These are phyloP conservation scores for Aspergillus baeticus DNA, from an alignment of 495 filamentous ascomycete species.

Conservation along the genomic window DNA sequence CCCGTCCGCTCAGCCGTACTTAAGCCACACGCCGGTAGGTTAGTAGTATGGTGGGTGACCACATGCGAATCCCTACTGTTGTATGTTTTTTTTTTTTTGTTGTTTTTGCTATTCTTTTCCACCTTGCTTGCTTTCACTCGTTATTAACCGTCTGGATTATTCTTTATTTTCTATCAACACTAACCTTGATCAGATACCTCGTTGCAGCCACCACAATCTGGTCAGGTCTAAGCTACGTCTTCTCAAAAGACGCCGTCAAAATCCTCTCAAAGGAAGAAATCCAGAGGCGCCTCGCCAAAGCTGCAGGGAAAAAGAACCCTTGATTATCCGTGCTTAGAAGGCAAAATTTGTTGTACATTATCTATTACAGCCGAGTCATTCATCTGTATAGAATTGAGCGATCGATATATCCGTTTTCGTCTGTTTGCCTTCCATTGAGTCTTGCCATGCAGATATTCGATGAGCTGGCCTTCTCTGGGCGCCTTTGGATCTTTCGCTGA, in stretches of 20 bases:
- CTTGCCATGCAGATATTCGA: too few species aligned
- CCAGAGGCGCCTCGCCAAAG: slow-evolving; percentile 39
- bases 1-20: slow-evolving; percentile 42
- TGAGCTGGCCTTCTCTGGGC: too few species aligned
- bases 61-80: slow-evolving; percentile 39
- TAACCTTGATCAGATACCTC: slow-evolving; percentile 48
- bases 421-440: too few species aligned
- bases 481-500: too few species aligned
- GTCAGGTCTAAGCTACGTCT: slow-evolving; percentile 82
- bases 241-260: slow-evolving; percentile 76
- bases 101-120: slow-evolving; percentile 8
- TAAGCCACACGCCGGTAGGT: slow-evolving; percentile 40
- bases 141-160: too few species aligned
- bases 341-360: neutral
- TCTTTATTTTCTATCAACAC: slow-evolving; percentile 11
- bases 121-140: slow-evolving; percentile 8
- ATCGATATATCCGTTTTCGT: too few species aligned
- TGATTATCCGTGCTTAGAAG: neutral
- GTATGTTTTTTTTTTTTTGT: slow-evolving; percentile 31
- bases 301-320: slow-evolving; percentile 28
- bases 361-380: neutral
- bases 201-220: slow-evolving; percentile 80
- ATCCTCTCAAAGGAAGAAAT: slow-evolving; percentile 60
- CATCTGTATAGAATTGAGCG: neutral
- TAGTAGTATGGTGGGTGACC: slow-evolving; percentile 41